Evolutionary conservation across 2,329 filamentous ascomycete species (phyloP).

Genomic region (Penicillium sp.): DNA sequence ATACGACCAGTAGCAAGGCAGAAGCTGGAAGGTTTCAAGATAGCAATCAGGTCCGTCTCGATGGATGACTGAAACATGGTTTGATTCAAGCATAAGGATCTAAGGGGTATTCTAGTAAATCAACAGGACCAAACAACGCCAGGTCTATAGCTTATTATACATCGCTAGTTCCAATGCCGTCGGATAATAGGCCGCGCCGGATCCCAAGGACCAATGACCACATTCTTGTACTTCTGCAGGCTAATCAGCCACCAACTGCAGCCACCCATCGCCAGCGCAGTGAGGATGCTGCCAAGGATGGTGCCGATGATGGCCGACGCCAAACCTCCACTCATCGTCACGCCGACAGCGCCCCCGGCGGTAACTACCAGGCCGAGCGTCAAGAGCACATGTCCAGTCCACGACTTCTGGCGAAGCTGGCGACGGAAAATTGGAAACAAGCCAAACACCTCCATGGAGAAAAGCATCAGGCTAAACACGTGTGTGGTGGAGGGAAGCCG

Average conservation of each 20-base stretch:
- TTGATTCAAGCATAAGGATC: constrained; percentile 10
- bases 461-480: constrained; percentile 90
- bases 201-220: constrained; percentile 97
- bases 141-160: constrained; percentile 13
- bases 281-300: constrained; percentile 66
- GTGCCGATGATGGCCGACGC: constrained; percentile 62
- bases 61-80: no score
- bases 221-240: constrained; percentile 97
- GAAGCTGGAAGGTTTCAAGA: no score
- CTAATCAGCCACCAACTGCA: constrained; percentile 98
- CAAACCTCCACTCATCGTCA: constrained; percentile 52
- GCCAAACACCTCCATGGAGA: constrained; percentile 95
- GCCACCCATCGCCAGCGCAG: constrained; percentile 75
- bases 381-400: constrained; percentile 70
- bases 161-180: constrained; percentile 37
- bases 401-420: constrained; percentile 74
- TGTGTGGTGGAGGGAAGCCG: constrained; percentile 83
- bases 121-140: constrained; percentile 8
- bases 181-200: constrained; percentile 67
- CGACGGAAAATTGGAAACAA: constrained; percentile 96
- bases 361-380: constrained; percentile 71
- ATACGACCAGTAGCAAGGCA: no score
- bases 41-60: no score
- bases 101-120: constrained; percentile 24
- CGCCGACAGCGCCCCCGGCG: constrained; percentile 70